Conservation (phyloP, 1,284 basidiomycete genomes). For the Fomitiporia mediterranea region DNA sequence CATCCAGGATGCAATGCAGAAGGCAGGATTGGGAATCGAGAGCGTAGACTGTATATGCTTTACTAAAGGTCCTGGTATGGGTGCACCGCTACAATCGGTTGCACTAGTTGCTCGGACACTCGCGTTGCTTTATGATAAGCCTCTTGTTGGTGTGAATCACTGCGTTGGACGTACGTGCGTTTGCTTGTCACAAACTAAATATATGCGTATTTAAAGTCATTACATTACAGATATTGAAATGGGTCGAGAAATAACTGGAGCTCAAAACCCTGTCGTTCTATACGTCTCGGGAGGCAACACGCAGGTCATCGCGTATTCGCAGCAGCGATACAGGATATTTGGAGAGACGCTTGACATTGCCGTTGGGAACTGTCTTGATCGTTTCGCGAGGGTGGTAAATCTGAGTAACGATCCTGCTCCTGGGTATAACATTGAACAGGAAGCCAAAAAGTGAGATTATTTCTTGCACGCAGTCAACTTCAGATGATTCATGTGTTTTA, state of each 20-base stretch:
- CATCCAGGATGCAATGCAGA: constrained; percentile 74
- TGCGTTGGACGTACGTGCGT: constrained; percentile 89
- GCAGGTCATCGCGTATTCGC: constrained; percentile 98
- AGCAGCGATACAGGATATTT: constrained; percentile 96
- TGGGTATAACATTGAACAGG: constrained; percentile 98
- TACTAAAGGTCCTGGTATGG: constrained; percentile 99
- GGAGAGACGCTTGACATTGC: constrained; percentile 99
- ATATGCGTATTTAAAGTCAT: not conserved
- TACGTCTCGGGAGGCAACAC: constrained; percentile 99
- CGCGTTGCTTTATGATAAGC: constrained; percentile 84
- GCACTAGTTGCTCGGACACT: constrained; percentile 94
- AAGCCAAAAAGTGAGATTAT: constrained; percentile 75
- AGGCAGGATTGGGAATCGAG: constrained; percentile 66
- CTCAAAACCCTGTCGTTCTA: constrained; percentile 93
- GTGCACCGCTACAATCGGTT: constrained; percentile 92
- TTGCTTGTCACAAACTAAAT: not conserved
- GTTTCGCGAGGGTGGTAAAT: constrained; percentile 95
- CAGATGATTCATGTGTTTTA: constrained; percentile 29
- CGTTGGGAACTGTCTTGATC: constrained; percentile 96
- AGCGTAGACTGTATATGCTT: constrained; percentile 95
- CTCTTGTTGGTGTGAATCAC: constrained; percentile 96
- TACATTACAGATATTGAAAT: constrained; percentile 87
- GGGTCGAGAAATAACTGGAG: constrained; percentile 93
- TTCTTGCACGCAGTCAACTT: not conserved
- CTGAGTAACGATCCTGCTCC: constrained; percentile 95